Base-by-base conservation (phyloP, 306 rosid species). In the Trichosanthes truncata region DNA sequence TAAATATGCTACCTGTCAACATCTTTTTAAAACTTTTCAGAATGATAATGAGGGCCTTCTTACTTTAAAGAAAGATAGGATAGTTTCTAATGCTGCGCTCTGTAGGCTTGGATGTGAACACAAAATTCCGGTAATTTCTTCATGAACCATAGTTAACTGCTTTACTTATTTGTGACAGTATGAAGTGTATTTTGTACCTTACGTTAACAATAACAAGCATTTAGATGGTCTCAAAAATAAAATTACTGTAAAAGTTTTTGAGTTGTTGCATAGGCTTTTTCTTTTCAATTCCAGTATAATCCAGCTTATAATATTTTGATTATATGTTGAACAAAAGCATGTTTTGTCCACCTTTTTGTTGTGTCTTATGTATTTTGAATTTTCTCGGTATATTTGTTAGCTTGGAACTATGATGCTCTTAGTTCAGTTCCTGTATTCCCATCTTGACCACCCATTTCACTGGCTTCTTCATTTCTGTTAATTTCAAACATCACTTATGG, bases 31-130 rank as follows among this genome's bases (percentile, higher is more conserved):
- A 21, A 74, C 80, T 59, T 77, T 80, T 82, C 88, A 85, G 74
- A 85, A 83, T 80, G 79, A 87, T 66, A 95, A 89, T 7, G 97
- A 94, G 83, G 98, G 97, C 51, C 90, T 92, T 77, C 96, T 92
- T 21, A 91, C 80, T 83, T 31, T 80, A 40, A 92, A 88, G 85
- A 94, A 87, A 82, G 85, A 82, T 2, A 90, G 78, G 80, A 91
- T 94, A 5, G 82, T 94, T 74, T 89, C 88, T 60, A 94, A 94
- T 86, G 98, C 83, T 36, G 80, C 93, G 52, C 92, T 94, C 26
- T 77, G 86, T 80, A 86, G 68, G 85, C 81, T 87, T 43, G 97
- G 97, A 67, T 88, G 95, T 60, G 60, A 80, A 81, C 66, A 41
- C 80, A 66, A 81, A 53, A 84, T 94, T 85, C 89, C 95, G 90